Evolutionary conservation across 164 flowering plant genomes (phyloP).

Genomic region (Annona cherimola): DNA sequence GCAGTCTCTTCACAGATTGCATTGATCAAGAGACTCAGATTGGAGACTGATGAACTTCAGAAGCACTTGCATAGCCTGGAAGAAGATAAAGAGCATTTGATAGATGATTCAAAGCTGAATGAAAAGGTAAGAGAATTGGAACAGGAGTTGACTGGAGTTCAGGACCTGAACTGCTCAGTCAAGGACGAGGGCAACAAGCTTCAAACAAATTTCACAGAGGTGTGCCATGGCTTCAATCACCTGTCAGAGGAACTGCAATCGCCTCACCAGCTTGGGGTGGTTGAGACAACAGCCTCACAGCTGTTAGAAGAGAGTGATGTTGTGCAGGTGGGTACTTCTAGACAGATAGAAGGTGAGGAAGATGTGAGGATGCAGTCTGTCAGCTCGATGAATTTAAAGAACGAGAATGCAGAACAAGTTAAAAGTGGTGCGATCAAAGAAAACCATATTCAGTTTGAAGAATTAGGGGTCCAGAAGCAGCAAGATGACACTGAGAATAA

Average conservation of each 20-base stretch:
- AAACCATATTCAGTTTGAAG: constrained; percentile 6
- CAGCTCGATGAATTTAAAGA: constrained; percentile 5
- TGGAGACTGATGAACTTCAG: constrained; percentile 65
- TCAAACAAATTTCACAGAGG: constrained; percentile 39
- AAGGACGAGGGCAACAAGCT: constrained; percentile 32
- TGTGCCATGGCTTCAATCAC: constrained; percentile 37
- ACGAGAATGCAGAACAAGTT: constrained; percentile 10
- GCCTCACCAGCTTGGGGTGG: constrained; percentile 31
- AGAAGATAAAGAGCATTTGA: constrained; percentile 37
- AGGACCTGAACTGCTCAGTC: constrained; percentile 31
- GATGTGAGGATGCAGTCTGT: background rate
- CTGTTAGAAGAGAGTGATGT: constrained; percentile 12
- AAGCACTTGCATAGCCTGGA: constrained; percentile 52
- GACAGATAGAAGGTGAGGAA: constrained; percentile 6
- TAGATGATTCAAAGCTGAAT: constrained; percentile 32
- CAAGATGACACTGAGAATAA: constrained; percentile 17
- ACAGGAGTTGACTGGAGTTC: constrained; percentile 41
- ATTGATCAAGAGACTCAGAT: constrained; percentile 48
- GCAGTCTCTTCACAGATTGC: constrained; percentile 65
- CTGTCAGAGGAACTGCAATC: constrained; percentile 37
- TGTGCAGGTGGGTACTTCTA: constrained; percentile 8
- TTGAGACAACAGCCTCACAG: constrained; percentile 12
- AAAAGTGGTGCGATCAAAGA: constrained; percentile 9
- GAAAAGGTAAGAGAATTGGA: constrained; percentile 42
- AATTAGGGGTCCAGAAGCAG: constrained; percentile 13